Base-by-base conservation (phyloP, 805 yeast genomes). In the Saturnispora silvae region DNA sequence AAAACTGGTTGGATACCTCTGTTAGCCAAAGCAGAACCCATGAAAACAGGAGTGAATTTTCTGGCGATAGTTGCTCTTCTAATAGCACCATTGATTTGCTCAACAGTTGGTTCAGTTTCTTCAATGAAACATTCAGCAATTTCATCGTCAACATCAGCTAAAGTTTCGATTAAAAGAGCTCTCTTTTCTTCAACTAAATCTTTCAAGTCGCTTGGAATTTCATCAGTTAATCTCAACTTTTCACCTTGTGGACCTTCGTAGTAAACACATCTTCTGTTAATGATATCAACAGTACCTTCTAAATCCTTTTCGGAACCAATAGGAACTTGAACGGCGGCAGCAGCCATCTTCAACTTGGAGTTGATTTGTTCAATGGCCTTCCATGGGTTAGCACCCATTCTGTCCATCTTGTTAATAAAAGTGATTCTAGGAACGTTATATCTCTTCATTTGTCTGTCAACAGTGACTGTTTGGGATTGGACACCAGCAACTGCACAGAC, bases 301-400 rank as follows among this genome's bases (percentile, higher is more conserved):
- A 92, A 70, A 31, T 79, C 77, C 41, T 76, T 73, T 64, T 92
- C 99, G 29, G 84, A 72, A 39, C 99, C 99, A 55, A 92, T 92
- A 34, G 99, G 98, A 35, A 92, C 95, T 66, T 92, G 99, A 44
- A 92, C 74, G 15, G 97, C 96, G 42, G 97, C 97, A 45, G 97
- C 96, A 18, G 95, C 84, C 30, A 86, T 84, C 61, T 77, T 84
- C 57, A 92, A 72, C 59, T 92, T 92, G 38, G 63, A 49, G 63
- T 89, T 85, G 50, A 92, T 72, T 65, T 89, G 97, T 40, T 83
- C 94, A 51, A 92, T 81, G 40, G 94, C 96, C 45, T 72, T 74
- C 80, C 94, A 92, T 17, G 99, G 99, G 61, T 92, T 79, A 39
- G 98, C 83, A 48, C 99, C 99, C 96, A 92, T 84, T 59, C 99